These are phyloP conservation scores for Diaporthe caulivora DNA, from an alignment of 2,329 filamentous ascomycete species.

Conservation along the genomic window DNA sequence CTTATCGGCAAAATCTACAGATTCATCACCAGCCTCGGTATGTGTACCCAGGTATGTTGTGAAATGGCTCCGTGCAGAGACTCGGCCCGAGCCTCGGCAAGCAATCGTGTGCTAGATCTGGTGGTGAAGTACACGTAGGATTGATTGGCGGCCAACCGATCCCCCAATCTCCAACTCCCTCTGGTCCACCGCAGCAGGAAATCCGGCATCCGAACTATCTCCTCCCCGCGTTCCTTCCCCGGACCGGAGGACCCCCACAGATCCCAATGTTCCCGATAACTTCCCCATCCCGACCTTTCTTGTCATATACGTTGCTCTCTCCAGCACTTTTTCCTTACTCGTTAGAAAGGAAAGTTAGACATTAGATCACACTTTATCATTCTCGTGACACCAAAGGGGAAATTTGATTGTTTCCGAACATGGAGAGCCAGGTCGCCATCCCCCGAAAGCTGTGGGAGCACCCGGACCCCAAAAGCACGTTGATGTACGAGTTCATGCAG, in stretches of 20 bases:
- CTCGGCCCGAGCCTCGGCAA: too few relatives aligned
- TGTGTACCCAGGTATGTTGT: background rate
- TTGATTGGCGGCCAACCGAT: background rate
- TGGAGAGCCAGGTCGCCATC: conserved; percentile 43
- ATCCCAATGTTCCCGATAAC: background rate
- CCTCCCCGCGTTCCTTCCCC: conserved; percentile 13
- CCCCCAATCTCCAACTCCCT: conserved; percentile 2
- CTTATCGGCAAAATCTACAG: background rate
- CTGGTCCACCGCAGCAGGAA: background rate
- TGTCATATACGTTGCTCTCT: background rate
- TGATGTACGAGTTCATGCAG: conserved; percentile 77
- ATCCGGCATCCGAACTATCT: conserved; percentile 8
- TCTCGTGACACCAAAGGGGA: background rate
- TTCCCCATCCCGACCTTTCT: background rate
- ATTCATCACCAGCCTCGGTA: background rate
- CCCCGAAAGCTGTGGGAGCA: conserved; percentile 79
- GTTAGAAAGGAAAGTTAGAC: too few relatives aligned
- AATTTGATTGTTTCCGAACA: background rate
- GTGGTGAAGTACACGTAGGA: too few relatives aligned
- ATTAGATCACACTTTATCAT: background rate
- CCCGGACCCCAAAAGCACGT: conserved; percentile 69
- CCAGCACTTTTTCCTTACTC: too few relatives aligned
- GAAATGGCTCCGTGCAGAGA: too few relatives aligned
- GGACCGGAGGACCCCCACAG: conserved; percentile 21
- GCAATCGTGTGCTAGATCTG: too few relatives aligned